Percentiles rank a stretch among this genome's conserved stretches.
phyloP scores from a whole-genome alignment of 495 filamentous ascomycete species.

The Cercophora samala region DNA sequence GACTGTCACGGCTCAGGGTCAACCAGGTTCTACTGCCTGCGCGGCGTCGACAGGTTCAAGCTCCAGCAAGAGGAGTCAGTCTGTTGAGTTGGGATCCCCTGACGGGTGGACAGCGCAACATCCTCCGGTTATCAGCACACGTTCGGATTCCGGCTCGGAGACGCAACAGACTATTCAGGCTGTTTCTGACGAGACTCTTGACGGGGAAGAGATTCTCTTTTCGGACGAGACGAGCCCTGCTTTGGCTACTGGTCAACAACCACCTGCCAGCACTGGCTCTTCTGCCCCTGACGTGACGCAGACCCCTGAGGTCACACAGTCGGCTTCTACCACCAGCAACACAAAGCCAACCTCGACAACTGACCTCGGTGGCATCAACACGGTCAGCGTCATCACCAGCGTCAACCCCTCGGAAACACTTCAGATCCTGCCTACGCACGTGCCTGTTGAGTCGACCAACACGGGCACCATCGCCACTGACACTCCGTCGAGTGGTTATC shows the following conservation, averaged over 20 bases:
- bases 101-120: neutral
- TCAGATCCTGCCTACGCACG: conserved; percentile 20
- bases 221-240: neutral
- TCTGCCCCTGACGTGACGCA: neutral
- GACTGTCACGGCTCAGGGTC: neutral
- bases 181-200: neutral
- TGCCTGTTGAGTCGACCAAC: conserved; percentile 13
- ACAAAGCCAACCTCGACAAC: neutral
- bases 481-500: conserved; percentile 23
- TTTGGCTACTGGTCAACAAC: neutral
- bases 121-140: neutral
- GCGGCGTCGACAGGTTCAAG: neutral
- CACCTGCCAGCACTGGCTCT: neutral
- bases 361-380: neutral
- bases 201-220: neutral
- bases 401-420: conserved; percentile 21
- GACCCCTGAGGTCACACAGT: neutral
- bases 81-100: neutral
- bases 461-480: conserved; percentile 20
- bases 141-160: too few relatives aligned
- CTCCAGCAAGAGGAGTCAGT: neutral
- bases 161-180: too few relatives aligned
- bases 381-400: conserved; percentile 27
- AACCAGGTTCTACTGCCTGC: neutral
- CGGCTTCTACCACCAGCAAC: neutral